A percentile compares a stretch with the other conserved stretches of the same genome.
These are phyloP conservation scores for Candida krabiensis DNA, from an alignment of 805 yeast species.

Conservation along the genomic window DNA sequence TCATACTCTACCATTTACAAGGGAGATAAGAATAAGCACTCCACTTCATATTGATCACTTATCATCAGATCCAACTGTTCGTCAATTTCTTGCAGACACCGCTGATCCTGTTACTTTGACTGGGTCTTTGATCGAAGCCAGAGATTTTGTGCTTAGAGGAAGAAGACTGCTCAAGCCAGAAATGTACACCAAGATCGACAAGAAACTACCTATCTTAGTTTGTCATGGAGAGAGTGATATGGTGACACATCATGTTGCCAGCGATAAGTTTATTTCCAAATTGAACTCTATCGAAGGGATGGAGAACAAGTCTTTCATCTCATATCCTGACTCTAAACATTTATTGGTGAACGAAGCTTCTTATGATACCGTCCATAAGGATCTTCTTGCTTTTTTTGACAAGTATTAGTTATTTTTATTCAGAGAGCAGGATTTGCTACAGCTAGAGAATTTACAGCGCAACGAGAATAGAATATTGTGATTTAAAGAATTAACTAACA, in stretches of 20 bases:
- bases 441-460: too few relatives aligned
- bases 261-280: slow-evolving; percentile 41
- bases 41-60: slow-evolving; percentile 54
- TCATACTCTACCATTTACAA: slow-evolving; percentile 45
- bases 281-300: slow-evolving; percentile 22
- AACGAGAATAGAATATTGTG: too few relatives aligned
- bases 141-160: slow-evolving; percentile 69
- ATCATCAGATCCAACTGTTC: slow-evolving; percentile 49
- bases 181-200: slow-evolving; percentile 36
- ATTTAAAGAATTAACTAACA: too few relatives aligned
- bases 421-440: too few relatives aligned
- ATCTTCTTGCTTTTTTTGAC: slow-evolving; percentile 42
- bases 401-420: slow-evolving; percentile 9
- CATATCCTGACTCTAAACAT: slow-evolving; percentile 41
- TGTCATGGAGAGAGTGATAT: slow-evolving; percentile 65
- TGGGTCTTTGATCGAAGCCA: slow-evolving; percentile 55
- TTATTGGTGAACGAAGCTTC: slow-evolving; percentile 48
- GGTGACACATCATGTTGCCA: slow-evolving; percentile 54
- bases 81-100: slow-evolving; percentile 43
- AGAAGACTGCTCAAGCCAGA: slow-evolving; percentile 42
- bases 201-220: slow-evolving; percentile 50
- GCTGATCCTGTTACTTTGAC: slow-evolving; percentile 43
- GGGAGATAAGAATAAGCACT: slow-evolving; percentile 45
- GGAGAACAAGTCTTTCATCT: slow-evolving; percentile 28
- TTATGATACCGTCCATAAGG: slow-evolving; percentile 35